Evolutionary conservation across 768 basidiomycete species (phyloP), one percentile per base, ranked within the genome.

Genomic region (Pisolithus albus): DNA sequence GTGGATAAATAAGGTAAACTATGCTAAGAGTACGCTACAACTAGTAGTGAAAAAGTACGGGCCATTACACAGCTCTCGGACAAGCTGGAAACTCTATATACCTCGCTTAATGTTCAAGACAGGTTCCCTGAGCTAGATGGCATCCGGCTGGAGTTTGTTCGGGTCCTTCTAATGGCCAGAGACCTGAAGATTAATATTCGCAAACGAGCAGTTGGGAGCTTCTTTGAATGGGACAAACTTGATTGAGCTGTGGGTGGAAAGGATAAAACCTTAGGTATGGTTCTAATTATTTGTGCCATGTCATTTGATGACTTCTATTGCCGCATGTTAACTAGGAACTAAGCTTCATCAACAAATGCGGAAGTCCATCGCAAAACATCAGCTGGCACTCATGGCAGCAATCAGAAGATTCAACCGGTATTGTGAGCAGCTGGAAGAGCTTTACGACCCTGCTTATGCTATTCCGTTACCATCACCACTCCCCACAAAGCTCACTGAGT

Each of bases 181-280:
- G 70, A 74, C 52, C 58, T 72, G 23, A 76, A 75, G 51, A 70
- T 72, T 21, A 72, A 69, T 46, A 69, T 74, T 5, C 53, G 64
- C 8, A 69, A 68, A 48, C 53, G 58, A 11, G 68, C 66, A 0
- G 61, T 72, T 10, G 61, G 63, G 0, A 63, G 62, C 16, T 72
- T 74, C 39, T 69, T 69, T 26, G 70, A 72, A 41, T 70, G 67
- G 66, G 70, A 74, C n/a, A 60, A 56, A 13, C 56, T 71, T 3
- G 67, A 72, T 48, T 65, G 62, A 24, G 69, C 72, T 13, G 34
- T 5, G 1, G 63, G 64, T 5, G 57, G 67, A 3, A 64, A 70
- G 1, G 34, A 53, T 3, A 56, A 68, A 7, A 52, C 69, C 3
- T 36, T 60, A 7, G 51, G 47, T 46, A 28, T 30, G 30, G 30